Evolutionary conservation across 2,329 filamentous ascomycete species (phyloP), one percentile per base, ranked within the genome.

Genomic region (Penicillium sp.): DNA sequence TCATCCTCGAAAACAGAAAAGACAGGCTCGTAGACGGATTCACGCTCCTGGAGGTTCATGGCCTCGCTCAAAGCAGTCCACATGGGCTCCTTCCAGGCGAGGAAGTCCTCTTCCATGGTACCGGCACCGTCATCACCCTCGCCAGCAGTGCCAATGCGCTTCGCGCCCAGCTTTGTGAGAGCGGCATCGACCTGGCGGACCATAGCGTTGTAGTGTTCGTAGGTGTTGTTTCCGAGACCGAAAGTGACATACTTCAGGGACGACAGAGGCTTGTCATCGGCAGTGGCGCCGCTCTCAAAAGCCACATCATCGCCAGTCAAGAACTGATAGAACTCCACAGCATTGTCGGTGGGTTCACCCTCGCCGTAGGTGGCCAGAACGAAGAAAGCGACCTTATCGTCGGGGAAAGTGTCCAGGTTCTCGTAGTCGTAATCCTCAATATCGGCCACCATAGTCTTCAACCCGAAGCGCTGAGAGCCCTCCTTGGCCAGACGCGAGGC

Each of bases 31-130:
- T 97, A 99, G 54, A 95, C 86, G 56, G 92, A 90, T 71, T 99
- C 95, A 54, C 94, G 91, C 76, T 99, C 94, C 74, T 97, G 89
- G 51, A 99, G 79, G 49, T 84, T 84, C 87, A 99, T 90, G 69
- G 89, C 85, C 60, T 89, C 83, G 23, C 88, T 81, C 48, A 99
- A 80, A 54, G 88, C 89, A 65, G 83, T 79, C 94, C 95, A 99
- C 94, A 99, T 99, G 57, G 92, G 92, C 67, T 99, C 94, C 78
- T 99, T 99, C 94, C 94, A 99, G 61, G 93, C 90, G 66, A 99
- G 78, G 74, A 97, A 99, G 68, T 99, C 95, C 77, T 99, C 95
- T 77, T 99, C 94, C 95, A 99, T 99, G 52, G 94, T 99, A 56
- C 95, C 94, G 60, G 94, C 92, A 59, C 95, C 94, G 71, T 99